A percentile compares a stretch with the other conserved stretches of the same genome.
phyloP scores from a whole-genome alignment of 2,329 filamentous ascomycete genomes.

The Coleophoma eucalyptorum region DNA sequence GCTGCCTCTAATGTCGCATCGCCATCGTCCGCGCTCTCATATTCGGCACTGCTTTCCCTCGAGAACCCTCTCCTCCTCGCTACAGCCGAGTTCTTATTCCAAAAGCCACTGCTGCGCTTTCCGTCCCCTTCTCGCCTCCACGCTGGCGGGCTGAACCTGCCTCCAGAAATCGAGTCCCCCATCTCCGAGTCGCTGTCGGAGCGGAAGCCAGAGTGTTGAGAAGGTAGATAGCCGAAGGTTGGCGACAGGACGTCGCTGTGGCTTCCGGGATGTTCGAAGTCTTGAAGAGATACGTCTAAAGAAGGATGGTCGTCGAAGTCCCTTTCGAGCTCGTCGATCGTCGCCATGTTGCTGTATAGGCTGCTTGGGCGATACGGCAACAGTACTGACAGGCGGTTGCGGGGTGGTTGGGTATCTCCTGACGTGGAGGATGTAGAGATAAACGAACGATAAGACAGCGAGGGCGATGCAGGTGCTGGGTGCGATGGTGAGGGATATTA shows the following conservation, averaged over 20 bases:
- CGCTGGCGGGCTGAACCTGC: conserved; percentile 63
- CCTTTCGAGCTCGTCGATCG: conserved; percentile 41
- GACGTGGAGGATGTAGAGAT: conserved; percentile 24
- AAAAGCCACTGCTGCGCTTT: conserved; percentile 38
- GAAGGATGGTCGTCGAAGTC: conserved; percentile 55
- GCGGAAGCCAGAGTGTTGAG: conserved; percentile 61
- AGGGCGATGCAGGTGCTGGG: conserved; percentile 23
- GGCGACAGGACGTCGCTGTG: conserved; percentile 17
- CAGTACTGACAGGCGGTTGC: conserved; percentile 12
- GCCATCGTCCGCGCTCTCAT: conserved; percentile 49
- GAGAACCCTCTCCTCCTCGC: conserved; percentile 46
- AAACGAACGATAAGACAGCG: conserved; percentile 20
- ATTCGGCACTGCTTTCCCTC: conserved; percentile 54
- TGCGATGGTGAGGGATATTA: conserved; percentile 26
- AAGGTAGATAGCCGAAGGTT: conserved; percentile 42
- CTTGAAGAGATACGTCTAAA: conserved; percentile 55
- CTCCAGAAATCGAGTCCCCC: conserved; percentile 39
- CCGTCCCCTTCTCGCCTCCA: conserved; percentile 47
- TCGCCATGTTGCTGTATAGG: conserved; percentile 18
- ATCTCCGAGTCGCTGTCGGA: conserved; percentile 37
- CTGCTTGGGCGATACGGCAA: neutral
- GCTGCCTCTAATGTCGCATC: conserved; percentile 24
- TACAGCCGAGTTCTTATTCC: conserved; percentile 37
- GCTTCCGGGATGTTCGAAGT: conserved; percentile 51
- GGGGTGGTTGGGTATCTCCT: conserved; percentile 6